phyloP scores from a whole-genome alignment of 768 basidiomycete species.

The Mycena polygramma region DNA sequence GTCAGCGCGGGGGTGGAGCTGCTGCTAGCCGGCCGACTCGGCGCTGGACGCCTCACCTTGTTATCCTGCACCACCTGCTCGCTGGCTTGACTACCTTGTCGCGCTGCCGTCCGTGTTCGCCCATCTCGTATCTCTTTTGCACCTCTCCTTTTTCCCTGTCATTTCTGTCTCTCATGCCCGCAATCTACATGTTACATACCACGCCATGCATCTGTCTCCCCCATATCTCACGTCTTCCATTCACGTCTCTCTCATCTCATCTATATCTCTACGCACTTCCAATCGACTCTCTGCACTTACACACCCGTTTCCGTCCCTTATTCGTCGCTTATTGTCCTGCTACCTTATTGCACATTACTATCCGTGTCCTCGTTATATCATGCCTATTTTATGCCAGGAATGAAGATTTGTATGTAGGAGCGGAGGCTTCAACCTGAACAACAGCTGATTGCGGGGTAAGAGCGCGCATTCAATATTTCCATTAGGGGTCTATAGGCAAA shows the following conservation, averaged over 20 bases:
- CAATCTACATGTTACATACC: constrained; percentile 17
- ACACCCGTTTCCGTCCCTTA: constrained; percentile 22
- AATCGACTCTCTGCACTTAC: constrained; percentile 15
- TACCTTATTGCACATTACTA: constrained; percentile 36
- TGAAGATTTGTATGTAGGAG: neutral
- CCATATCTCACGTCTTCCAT: neutral
- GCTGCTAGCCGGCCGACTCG: constrained; percentile 63
- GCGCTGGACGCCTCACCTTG: constrained; percentile 37
- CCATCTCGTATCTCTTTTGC: neutral
- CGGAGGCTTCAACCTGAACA: neutral
- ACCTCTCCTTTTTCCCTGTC: neutral
- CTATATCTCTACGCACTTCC: constrained; percentile 2
- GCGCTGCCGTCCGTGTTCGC: neutral
- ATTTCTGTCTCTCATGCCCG: neutral
- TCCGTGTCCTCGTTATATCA: constrained; percentile 7
- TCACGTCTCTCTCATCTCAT: constrained; percentile 47
- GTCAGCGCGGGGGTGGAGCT: constrained; percentile 72
- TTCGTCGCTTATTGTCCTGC: constrained; percentile 29
- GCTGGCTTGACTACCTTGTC: too few relatives aligned
- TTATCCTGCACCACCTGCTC: constrained; percentile 56
- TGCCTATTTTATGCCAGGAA: constrained; percentile 17
- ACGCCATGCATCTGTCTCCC: constrained; percentile 8
- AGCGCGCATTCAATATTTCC: neutral
- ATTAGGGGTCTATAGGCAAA: neutral
- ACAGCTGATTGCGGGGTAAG: neutral